Percentiles rank a stretch among this genome's conserved stretches.
These are phyloP conservation scores for Penicillium herquei DNA, from an alignment of 495 filamentous ascomycete genomes.

Conservation along the genomic window DNA sequence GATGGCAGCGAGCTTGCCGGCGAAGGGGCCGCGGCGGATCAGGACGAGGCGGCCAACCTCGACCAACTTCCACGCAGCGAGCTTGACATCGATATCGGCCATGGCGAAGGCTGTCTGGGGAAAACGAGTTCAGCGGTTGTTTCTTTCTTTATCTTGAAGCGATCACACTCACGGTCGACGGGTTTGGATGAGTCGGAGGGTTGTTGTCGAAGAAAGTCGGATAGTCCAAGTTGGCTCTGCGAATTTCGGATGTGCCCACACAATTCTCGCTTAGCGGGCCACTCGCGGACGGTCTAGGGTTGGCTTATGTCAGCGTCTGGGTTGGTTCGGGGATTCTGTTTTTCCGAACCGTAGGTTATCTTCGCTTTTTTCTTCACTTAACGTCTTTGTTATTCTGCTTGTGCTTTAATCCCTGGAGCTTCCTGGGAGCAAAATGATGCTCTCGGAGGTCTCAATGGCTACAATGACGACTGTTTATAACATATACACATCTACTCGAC, in stretches of 20 bases:
- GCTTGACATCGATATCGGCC: constrained; percentile 69
- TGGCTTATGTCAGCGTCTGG: constrained; percentile 24
- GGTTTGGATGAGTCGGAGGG: constrained; percentile 39
- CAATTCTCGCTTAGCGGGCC: constrained; percentile 34
- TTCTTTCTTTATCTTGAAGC: constrained; percentile 11
- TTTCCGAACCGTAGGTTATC: constrained; percentile 15
- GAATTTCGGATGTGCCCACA: constrained; percentile 48
- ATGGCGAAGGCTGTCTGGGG: constrained; percentile 47
- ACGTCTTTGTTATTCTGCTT: constrained; percentile 6
- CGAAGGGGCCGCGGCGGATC: constrained; percentile 72
- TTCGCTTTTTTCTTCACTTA: constrained; percentile 19
- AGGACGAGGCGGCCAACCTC: constrained; percentile 96
- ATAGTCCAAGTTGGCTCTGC: constrained; percentile 42
- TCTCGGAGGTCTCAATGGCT: not conserved
- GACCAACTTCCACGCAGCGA: constrained; percentile 83
- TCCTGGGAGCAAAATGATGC: constrained; percentile 12
- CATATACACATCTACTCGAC: constrained; percentile 1
- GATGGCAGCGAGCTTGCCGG: constrained; percentile 84
- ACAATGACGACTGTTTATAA: not conserved
- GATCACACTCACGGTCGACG: constrained; percentile 47
- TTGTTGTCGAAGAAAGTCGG: constrained; percentile 48
- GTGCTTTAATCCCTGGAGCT: constrained; percentile 3
- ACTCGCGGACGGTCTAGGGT: constrained; percentile 38
- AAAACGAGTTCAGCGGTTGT: constrained; percentile 22
- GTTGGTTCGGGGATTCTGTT: constrained; percentile 6